phyloP scores from a whole-genome alignment of 305 asterid species.

The Nicotiana rustica region DNA sequence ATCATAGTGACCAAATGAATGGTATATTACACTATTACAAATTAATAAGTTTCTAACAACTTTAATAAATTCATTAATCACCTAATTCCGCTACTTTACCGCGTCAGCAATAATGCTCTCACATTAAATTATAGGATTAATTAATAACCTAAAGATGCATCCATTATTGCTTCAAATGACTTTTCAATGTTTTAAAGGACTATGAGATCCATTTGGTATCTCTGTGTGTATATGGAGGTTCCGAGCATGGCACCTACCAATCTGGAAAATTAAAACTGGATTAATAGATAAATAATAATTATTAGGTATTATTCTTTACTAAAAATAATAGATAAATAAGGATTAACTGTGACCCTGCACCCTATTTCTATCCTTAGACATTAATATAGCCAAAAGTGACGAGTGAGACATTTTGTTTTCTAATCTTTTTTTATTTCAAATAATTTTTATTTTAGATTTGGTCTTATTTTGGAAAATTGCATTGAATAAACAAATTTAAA shows the following conservation, averaged over 20 bases:
- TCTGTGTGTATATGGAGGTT: not conserved
- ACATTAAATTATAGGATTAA: not conserved
- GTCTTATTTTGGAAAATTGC: not conserved
- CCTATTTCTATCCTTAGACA: not conserved
- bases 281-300: too few species aligned
- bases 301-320: too few species aligned
- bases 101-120: not conserved
- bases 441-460: not conserved
- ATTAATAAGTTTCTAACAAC: not conserved
- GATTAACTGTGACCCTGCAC: not conserved
- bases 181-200: not conserved
- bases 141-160: not conserved
- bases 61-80: not conserved
- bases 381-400: not conserved
- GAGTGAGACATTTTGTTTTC: not conserved
- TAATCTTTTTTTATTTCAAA: not conserved
- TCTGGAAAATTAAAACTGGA: too few species aligned
- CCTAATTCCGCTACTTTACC: not conserved
- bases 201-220: not conserved
- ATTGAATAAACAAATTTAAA: not conserved
- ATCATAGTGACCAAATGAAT: not conserved
- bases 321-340: too few species aligned
- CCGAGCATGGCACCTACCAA: not conserved
- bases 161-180: not conserved
- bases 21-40: not conserved